Evolutionary conservation across 768 basidiomycete species (phyloP), one percentile per base, ranked within the genome.

Genomic region (Lentinus tigrinus): DNA sequence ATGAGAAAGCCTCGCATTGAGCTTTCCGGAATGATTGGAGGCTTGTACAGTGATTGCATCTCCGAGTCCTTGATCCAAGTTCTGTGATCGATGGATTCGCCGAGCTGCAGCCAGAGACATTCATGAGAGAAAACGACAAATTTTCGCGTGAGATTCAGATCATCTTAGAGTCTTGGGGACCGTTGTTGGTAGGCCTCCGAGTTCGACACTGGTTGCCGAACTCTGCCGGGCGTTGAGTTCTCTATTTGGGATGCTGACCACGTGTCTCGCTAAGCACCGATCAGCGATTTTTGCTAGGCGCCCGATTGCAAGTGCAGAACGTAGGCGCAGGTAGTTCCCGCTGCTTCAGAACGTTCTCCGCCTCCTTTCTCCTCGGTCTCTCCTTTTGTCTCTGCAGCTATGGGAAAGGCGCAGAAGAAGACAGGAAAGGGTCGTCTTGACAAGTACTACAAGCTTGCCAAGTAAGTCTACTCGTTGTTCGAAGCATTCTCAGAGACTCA

Each of bases 381-480:
- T 38, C 26, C 34, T 16, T 5, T 19, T 39, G 16, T 10, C 44
- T 36, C 14, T 38, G 3, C 14, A 26, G 43, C 52, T 60, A 74
- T 74, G 73, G 73, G 73, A 19, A 74, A 74, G 54, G 70, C 82
- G n/a, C 89, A 93, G 73, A 96, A 95, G 78, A 97, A 96, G 81
- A 95, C 93, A 24, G 95, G 93, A 63, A 96, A 96, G 75, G 93
- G 91, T 65, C 93, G 95, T 68, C 80, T 96, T 48, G 95, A 98
- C 75, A 96, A 96, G 75, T 98, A 96, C 74, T 98, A 98, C 76
- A 94, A 93, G 70, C 89, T 95, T 70, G 93, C 91, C 75, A 93
- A 93, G 91, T 93, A 67, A 21, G 58, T 54, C 31, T 27, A 27
- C 38, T 58, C 23, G 21, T 63, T 26, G 60, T 56, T 34, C 51